phyloP scores from a whole-genome alignment of 177 flowering plant species.

The Vitis hybrid region DNA sequence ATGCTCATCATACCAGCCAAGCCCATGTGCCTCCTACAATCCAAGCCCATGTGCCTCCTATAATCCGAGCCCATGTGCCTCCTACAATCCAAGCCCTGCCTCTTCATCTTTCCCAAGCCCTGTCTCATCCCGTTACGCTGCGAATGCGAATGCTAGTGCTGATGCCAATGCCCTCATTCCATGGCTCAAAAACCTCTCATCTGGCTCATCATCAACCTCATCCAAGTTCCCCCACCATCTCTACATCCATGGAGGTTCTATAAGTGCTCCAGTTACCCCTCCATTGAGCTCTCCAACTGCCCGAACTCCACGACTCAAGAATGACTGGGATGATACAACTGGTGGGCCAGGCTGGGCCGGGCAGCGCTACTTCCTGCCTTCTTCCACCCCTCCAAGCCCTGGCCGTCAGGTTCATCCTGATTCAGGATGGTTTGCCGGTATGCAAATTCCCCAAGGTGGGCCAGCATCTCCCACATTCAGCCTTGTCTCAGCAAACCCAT shows the following conservation, averaged over 20 bases:
- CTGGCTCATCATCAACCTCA: slow-evolving; percentile 53
- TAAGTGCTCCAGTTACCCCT: slow-evolving; percentile 95
- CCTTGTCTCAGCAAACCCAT: slow-evolving; percentile 77
- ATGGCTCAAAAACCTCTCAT: slow-evolving; percentile 87
- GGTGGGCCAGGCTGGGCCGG: slow-evolving; percentile 48
- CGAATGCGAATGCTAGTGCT: slow-evolving; percentile 34
- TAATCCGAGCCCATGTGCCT: slow-evolving; percentile 49
- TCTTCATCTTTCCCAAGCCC: slow-evolving; percentile 65
- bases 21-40: slow-evolving; percentile 49
- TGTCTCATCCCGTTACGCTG: slow-evolving; percentile 33
- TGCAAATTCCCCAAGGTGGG: slow-evolving; percentile 65
- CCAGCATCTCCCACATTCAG: slow-evolving; percentile 91
- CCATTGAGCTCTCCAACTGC: slow-evolving; percentile 90
- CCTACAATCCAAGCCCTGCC: slow-evolving; percentile 63
- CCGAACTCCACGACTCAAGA: slow-evolving; percentile 62
- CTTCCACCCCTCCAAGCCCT: slow-evolving; percentile 86
- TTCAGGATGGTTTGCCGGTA: slow-evolving; percentile 63
- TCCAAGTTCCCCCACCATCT: slow-evolving; percentile 56
- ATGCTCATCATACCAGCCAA: slow-evolving; percentile 74
- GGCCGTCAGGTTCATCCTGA: slow-evolving; percentile 64
- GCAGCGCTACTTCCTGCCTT: slow-evolving; percentile 50
- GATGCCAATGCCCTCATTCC: slow-evolving; percentile 85
- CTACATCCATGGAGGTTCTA: slow-evolving; percentile 66
- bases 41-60: slow-evolving; percentile 45
- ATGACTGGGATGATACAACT: slow-evolving; percentile 55